Evolutionary conservation across 2,329 filamentous ascomycete genomes (phyloP).

Genomic region (Coniella lustricola): DNA sequence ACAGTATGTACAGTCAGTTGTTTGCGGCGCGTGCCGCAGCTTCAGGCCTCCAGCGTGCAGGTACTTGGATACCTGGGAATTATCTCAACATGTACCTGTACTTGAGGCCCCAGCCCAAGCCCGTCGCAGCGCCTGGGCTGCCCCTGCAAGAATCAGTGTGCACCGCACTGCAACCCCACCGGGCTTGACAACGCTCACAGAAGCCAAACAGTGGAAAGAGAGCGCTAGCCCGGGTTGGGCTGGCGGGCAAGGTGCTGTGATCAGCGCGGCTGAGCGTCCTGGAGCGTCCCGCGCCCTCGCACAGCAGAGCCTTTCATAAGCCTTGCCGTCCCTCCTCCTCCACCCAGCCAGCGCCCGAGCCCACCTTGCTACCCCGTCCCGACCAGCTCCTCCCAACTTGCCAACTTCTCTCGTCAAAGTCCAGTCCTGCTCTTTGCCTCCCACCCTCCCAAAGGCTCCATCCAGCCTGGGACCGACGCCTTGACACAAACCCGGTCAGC

Average conservation of each 20-base stretch:
- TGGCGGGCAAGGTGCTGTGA: neutral
- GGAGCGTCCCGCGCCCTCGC: neutral
- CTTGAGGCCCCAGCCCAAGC: too few relatives aligned
- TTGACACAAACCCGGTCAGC: conserved; percentile 9
- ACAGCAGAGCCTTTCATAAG: neutral
- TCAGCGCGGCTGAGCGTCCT: conserved; percentile 1
- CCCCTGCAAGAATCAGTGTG: neutral
- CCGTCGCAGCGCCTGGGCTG: too few relatives aligned
- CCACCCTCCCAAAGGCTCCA: too few relatives aligned
- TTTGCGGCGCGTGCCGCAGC: too few relatives aligned
- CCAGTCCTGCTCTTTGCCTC: neutral
- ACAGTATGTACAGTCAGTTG: too few relatives aligned
- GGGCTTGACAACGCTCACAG: conserved; percentile 1
- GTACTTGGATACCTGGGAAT: neutral
- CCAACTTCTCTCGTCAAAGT: too few relatives aligned
- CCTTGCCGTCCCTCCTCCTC: conserved; percentile 3
- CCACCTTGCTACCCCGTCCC: neutral
- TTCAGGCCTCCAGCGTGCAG: too few relatives aligned
- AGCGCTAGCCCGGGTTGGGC: neutral
- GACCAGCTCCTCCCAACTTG: conserved; percentile 2
- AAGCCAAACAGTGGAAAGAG: neutral
- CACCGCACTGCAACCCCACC: neutral
- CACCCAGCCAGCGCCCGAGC: neutral
- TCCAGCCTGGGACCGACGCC: neutral
- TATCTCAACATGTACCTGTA: neutral